Evolutionary conservation across 176 grass and related monocot species (phyloP).

Genomic region (Hordeum marinum): DNA sequence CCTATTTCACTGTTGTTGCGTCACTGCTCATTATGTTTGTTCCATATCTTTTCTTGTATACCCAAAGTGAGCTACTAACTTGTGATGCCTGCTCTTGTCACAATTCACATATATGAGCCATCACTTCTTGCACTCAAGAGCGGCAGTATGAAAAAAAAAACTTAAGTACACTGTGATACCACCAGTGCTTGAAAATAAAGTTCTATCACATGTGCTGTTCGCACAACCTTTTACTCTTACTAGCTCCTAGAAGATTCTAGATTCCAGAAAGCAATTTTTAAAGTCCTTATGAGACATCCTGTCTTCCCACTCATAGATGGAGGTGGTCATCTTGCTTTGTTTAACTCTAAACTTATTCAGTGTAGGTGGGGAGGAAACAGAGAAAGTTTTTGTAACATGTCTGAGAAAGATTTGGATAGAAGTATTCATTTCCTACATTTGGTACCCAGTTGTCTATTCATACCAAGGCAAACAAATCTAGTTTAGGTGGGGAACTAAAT

Average conservation of each 20-base stretch:
- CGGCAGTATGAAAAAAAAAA: background rate
- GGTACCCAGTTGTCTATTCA: background rate
- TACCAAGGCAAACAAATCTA: background rate
- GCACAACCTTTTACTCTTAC: background rate
- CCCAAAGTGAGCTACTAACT: background rate
- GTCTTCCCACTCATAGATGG: background rate
- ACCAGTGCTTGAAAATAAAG: constrained; percentile 11
- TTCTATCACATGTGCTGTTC: background rate
- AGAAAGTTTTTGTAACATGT: background rate
- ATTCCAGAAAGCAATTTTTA: background rate
- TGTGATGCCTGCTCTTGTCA: background rate
- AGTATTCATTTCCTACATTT: constrained; percentile 1
- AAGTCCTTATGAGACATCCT: background rate
- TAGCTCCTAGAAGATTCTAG: background rate
- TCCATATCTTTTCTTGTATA: background rate
- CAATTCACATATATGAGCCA: background rate
- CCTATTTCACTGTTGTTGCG: background rate
- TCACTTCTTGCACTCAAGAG: background rate
- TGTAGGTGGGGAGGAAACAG: background rate
- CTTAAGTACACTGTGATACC: background rate
- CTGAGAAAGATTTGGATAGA: background rate
- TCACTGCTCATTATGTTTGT: constrained; percentile 7
- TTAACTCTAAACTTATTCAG: background rate
- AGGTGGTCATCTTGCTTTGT: background rate
- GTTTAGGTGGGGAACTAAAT: background rate